Evolutionary conservation across 176 grass and related monocot genomes (phyloP).

Genomic region (Tuctoria greenei): DNA sequence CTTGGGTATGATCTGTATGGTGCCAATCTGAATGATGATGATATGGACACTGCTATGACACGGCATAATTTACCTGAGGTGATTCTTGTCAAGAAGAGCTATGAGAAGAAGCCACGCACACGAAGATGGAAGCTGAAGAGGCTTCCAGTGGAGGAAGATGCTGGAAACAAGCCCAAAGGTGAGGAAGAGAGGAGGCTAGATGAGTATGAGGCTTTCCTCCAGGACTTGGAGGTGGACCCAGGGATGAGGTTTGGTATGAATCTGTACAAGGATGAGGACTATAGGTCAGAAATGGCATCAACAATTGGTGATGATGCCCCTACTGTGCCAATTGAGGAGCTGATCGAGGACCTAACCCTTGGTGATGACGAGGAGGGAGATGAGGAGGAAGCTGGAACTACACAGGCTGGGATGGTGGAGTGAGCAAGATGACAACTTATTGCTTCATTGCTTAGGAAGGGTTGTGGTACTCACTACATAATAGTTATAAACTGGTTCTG

Average conservation of each 20-base stretch:
- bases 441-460: neutral
- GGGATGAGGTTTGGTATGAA: slow-evolving; percentile 52
- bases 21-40: slow-evolving; percentile 68
- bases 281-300: slow-evolving; percentile 80
- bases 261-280: slow-evolving; percentile 73
- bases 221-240: slow-evolving; percentile 59
- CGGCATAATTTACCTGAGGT: slow-evolving; percentile 65
- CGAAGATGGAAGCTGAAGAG: slow-evolving; percentile 66
- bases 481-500: slow-evolving; percentile 24
- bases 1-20: slow-evolving; percentile 83
- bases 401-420: slow-evolving; percentile 39
- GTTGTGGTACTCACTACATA: neutral
- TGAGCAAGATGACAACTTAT: slow-evolving; percentile 21
- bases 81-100: slow-evolving; percentile 95
- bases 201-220: slow-evolving; percentile 62
- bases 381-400: neutral
- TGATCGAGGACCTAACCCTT: slow-evolving; percentile 71
- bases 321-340: slow-evolving; percentile 63
- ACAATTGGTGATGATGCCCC: slow-evolving; percentile 68
- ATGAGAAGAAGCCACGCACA: slow-evolving; percentile 58
- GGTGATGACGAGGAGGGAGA: slow-evolving; percentile 51
- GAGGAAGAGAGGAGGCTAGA: slow-evolving; percentile 72
- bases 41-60: slow-evolving; percentile 63
- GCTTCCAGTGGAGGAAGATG: slow-evolving; percentile 59
- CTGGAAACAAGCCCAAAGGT: slow-evolving; percentile 42